These are phyloP conservation scores for Calonectria ilicicola DNA, from an alignment of 2,329 filamentous ascomycete species.

Conservation along the genomic window DNA sequence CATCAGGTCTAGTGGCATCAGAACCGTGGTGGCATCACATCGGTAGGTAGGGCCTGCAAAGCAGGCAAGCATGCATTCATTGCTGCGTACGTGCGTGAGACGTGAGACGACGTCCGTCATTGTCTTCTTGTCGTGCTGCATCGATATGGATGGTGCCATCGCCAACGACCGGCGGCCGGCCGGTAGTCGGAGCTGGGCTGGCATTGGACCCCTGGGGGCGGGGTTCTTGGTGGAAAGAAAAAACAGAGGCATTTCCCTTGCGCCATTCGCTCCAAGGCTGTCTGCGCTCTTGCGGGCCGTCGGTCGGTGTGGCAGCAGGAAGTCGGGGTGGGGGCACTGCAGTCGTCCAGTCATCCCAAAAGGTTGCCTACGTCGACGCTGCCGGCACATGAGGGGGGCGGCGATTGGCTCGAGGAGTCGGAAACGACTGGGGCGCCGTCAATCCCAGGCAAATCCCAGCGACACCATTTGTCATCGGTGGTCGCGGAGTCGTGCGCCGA, in stretches of 20 bases:
- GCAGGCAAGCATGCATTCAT: neutral
- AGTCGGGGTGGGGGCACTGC: slow-evolving; percentile 43
- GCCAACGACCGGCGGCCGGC: slow-evolving; percentile 37
- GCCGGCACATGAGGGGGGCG: slow-evolving; percentile 18
- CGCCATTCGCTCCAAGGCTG: slow-evolving; percentile 6
- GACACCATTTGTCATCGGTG: slow-evolving; percentile 42
- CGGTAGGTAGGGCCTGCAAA: too few relatives aligned
- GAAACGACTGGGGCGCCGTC: neutral
- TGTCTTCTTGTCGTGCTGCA: slow-evolving; percentile 22
- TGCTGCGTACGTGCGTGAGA: neutral
- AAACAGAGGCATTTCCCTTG: slow-evolving; percentile 28
- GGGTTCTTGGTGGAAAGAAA: slow-evolving; percentile 7
- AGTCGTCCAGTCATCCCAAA: neutral
- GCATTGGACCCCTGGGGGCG: slow-evolving; percentile 9
- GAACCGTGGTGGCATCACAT: too few relatives aligned
- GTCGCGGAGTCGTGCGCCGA: slow-evolving; percentile 37
- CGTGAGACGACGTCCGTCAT: neutral
- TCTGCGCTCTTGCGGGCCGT: slow-evolving; percentile 39
- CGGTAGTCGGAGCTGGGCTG: slow-evolving; percentile 42
- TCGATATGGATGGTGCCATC: slow-evolving; percentile 34
- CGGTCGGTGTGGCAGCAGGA: slow-evolving; percentile 43
- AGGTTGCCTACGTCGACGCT: neutral
- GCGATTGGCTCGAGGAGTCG: slow-evolving; percentile 31
- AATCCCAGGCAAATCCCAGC: slow-evolving; percentile 39
- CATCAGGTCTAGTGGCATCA: too few relatives aligned